A percentile compares a stretch with the other conserved stretches of the same genome.
Conservation (phyloP, 345 rosid species). For the Dovyalis caffra region DNA sequence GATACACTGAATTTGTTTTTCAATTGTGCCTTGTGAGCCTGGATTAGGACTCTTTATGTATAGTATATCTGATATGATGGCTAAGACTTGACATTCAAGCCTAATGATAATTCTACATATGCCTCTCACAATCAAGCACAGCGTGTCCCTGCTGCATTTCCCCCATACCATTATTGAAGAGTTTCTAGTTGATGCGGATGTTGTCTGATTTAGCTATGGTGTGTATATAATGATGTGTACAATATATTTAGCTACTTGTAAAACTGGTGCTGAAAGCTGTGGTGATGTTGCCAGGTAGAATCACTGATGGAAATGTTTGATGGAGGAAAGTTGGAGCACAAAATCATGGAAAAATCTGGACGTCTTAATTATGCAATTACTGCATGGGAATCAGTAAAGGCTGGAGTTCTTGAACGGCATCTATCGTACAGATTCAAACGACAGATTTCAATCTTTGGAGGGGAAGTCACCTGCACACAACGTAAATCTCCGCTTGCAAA, state of each 20-base stretch:
- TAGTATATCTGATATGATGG: background rate
- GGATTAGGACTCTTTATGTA: background rate
- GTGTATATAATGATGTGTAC: background rate
- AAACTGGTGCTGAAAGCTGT: slow-evolving; percentile 6
- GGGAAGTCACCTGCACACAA: slow-evolving; percentile 68
- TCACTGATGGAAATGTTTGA: slow-evolving; percentile 61
- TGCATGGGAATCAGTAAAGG: slow-evolving; percentile 55
- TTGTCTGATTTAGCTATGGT: too few species aligned
- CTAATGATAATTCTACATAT: background rate
- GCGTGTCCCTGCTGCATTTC: background rate
- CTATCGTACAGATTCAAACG: slow-evolving; percentile 61
- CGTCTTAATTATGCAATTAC: slow-evolving; percentile 56
- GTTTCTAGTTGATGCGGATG: too few species aligned
- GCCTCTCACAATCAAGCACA: background rate
- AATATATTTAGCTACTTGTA: background rate
- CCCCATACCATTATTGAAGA: background rate
- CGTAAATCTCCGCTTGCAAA: slow-evolving; percentile 44
- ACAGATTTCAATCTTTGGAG: slow-evolving; percentile 74
- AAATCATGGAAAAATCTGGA: slow-evolving; percentile 76
- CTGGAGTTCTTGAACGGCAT: slow-evolving; percentile 48
- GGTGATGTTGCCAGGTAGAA: slow-evolving; percentile 45
- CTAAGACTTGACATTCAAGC: background rate
- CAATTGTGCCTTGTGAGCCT: background rate
- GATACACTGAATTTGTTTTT: too few species aligned
- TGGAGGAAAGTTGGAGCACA: slow-evolving; percentile 66